A percentile compares a stretch with the other conserved stretches of the same genome.
Evolutionary conservation across 108 stramenopile species (phyloP).

Genomic region (Fragilariopsis cylindrus): DNA sequence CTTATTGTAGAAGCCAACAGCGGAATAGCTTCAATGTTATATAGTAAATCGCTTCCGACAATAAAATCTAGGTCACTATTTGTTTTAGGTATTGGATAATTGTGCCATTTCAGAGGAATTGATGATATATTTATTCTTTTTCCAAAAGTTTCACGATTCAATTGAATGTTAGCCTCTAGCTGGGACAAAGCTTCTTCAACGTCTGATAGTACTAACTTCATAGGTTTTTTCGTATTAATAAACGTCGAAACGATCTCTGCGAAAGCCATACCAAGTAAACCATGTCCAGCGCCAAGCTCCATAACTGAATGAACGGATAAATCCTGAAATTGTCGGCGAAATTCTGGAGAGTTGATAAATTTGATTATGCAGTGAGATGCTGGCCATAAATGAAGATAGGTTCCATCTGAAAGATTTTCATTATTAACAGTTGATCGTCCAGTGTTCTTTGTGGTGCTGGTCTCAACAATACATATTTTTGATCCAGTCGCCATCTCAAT

Average conservation of each 20-base stretch:
- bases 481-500: conserved; percentile 10
- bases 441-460: neutral
- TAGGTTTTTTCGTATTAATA: neutral
- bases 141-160: conserved; percentile 26
- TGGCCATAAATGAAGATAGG: conserved; percentile 22
- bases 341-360: conserved; percentile 25
- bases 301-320: conserved; percentile 48
- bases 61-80: conserved; percentile 46
- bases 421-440: neutral
- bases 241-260: conserved; percentile 14
- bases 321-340: conserved; percentile 46
- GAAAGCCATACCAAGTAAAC: conserved; percentile 64
- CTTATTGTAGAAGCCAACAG: conserved; percentile 57
- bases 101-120: conserved; percentile 18
- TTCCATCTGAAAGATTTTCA: conserved; percentile 21
- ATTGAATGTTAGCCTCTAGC: conserved; percentile 48
- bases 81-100: neutral
- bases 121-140: neutral
- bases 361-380: conserved; percentile 13
- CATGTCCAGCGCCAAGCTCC: conserved; percentile 75
- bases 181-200: conserved; percentile 43
- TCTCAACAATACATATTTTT: conserved; percentile 5
- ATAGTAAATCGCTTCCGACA: conserved; percentile 73
- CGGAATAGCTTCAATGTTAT: conserved; percentile 62
- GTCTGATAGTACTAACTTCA: conserved; percentile 40